Conservation (phyloP, 768 basidiomycete genomes). For the Suillus tomentosus region DNA sequence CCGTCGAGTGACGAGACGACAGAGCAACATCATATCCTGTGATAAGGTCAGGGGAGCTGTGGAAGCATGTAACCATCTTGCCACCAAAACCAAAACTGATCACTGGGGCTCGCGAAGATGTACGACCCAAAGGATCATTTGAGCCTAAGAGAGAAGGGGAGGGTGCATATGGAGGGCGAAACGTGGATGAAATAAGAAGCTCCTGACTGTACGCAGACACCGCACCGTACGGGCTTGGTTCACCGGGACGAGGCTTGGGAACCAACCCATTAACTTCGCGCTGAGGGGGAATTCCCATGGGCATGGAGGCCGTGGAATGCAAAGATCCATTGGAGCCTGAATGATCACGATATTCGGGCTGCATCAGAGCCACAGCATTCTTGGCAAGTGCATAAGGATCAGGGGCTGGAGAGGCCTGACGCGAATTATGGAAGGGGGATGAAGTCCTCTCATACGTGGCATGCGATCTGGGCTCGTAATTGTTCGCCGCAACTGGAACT, state of each 20-base stretch:
- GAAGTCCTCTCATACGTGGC: conserved; percentile 31
- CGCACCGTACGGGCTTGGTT: conserved; percentile 20
- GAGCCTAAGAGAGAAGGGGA: conserved; percentile 81
- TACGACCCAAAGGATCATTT: conserved; percentile 80
- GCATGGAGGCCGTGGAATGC: conserved; percentile 33
- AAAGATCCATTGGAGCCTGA: conserved; percentile 50
- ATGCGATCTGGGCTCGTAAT: conserved; percentile 23
- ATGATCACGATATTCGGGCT: conserved; percentile 35
- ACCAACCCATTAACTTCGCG: conserved; percentile 33
- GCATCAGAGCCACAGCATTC: conserved; percentile 18
- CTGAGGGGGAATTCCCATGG: conserved; percentile 19
- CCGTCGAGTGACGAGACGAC: conserved; percentile 67
- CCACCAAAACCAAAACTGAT: conserved; percentile 95
- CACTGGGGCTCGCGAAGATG: conserved; percentile 72
- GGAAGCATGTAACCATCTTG: conserved; percentile 86
- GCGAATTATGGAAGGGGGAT: conserved; percentile 28
- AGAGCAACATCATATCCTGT: conserved; percentile 80
- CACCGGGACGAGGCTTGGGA: conserved; percentile 20
- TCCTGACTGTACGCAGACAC: conserved; percentile 29
- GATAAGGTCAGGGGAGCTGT: conserved; percentile 61
- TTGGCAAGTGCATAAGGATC: conserved; percentile 43
- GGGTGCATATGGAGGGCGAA: conserved; percentile 70
- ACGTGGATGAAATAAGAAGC: conserved; percentile 33
- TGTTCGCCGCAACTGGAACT: conserved; percentile 5
- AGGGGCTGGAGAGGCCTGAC: conserved; percentile 25